phyloP scores from a whole-genome alignment of 192 early-diverging fungal species.

The Phycomyces blakesleeanus region DNA sequence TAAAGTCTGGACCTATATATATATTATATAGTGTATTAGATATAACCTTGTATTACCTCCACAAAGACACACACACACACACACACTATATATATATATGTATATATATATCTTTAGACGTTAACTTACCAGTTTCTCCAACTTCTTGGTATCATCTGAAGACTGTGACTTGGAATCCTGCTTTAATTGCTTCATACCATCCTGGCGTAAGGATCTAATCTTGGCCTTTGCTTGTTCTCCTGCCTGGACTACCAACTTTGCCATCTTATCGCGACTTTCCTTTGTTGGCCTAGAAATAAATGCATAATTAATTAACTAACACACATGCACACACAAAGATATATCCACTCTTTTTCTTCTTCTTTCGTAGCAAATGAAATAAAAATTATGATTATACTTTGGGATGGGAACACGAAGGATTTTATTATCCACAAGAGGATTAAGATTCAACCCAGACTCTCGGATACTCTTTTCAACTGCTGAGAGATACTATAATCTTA shows the following conservation, averaged over 20 bases:
- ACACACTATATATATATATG: no score
- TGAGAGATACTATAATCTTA: constrained; percentile 22
- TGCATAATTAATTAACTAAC: no score
- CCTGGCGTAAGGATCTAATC: constrained; percentile 65
- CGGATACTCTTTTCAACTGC: constrained; percentile 76
- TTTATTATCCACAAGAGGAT: constrained; percentile 71
- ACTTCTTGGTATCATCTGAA: constrained; percentile 48
- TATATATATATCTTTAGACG: background rate
- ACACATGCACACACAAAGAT: no score
- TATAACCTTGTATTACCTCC: no score
- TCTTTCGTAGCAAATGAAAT: background rate
- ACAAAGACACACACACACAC: no score
- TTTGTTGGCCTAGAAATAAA: constrained; percentile 59
- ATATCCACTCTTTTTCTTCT: no score
- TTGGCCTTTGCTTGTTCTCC: constrained; percentile 67
- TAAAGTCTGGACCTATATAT: constrained; percentile 48
- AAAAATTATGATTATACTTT: constrained; percentile 46
- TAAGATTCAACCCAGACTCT: constrained; percentile 71
- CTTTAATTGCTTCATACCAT: constrained; percentile 74
- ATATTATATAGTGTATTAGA: background rate
- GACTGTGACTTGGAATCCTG: constrained; percentile 50
- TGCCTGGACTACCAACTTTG: constrained; percentile 54
- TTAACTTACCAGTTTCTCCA: constrained; percentile 54
- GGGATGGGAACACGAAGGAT: constrained; percentile 76
- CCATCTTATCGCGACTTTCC: constrained; percentile 68